Percentiles rank a stretch among this genome's conserved stretches.
These are phyloP conservation scores for Neoscytalidium dimidiatum DNA, from an alignment of 2,329 filamentous ascomycete genomes.

Conservation along the genomic window DNA sequence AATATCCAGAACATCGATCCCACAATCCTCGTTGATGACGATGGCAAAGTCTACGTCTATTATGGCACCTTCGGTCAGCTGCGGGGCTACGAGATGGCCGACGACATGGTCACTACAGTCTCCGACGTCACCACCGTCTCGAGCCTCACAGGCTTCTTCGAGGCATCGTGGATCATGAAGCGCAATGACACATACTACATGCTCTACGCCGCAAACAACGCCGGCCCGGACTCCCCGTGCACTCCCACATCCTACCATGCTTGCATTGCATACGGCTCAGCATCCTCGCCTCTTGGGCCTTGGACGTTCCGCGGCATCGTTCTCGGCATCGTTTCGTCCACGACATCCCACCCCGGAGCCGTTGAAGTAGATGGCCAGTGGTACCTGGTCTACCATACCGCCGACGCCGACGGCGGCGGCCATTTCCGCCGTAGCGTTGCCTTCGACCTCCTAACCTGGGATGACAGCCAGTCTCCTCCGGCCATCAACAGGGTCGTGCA, in stretches of 20 bases:
- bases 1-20: slow-evolving; percentile 46
- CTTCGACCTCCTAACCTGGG: slow-evolving; percentile 36
- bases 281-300: slow-evolving; percentile 36
- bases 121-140: slow-evolving; percentile 26
- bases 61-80: slow-evolving; percentile 43
- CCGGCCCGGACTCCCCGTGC: slow-evolving; percentile 38
- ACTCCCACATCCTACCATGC: slow-evolving; percentile 43
- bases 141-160: slow-evolving; percentile 39
- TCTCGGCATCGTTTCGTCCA: slow-evolving; percentile 40
- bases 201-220: slow-evolving; percentile 44
- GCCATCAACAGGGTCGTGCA: slow-evolving; percentile 33
- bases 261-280: slow-evolving; percentile 42
- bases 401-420: slow-evolving; percentile 36
- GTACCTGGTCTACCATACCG: slow-evolving; percentile 41
- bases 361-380: slow-evolving; percentile 32
- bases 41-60: slow-evolving; percentile 39
- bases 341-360: slow-evolving; percentile 41
- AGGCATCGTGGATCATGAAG: slow-evolving; percentile 44
- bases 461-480: slow-evolving; percentile 30
- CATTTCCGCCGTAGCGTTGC: slow-evolving; percentile 42
- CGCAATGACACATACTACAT: slow-evolving; percentile 41
- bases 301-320: slow-evolving; percentile 40
- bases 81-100: slow-evolving; percentile 35
- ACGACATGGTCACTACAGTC: slow-evolving; percentile 41
- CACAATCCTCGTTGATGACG: slow-evolving; percentile 40